Percentiles rank a stretch among this genome's conserved stretches.
Evolutionary conservation across 176 grass and related monocot species (phyloP).

Genomic region (Rhynchospora breviuscula): DNA sequence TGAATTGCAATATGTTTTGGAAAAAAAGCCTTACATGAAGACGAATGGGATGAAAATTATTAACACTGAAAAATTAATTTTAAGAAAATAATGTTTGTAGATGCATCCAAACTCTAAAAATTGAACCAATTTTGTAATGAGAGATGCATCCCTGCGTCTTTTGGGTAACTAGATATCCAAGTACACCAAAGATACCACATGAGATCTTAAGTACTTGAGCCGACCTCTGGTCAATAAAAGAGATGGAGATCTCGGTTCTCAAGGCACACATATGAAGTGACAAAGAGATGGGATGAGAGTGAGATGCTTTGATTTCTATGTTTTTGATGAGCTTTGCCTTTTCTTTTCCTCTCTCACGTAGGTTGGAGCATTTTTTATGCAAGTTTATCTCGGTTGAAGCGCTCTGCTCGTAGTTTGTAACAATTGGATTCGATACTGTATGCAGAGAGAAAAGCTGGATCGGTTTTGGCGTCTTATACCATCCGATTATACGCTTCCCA

Average conservation of each 20-base stretch:
- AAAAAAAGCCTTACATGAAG: no score
- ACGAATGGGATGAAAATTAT: no score
- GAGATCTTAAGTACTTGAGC: not conserved
- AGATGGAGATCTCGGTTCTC: slow-evolving; percentile 25
- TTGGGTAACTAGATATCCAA: no score
- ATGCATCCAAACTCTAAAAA: no score
- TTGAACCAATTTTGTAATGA: no score
- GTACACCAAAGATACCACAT: not conserved
- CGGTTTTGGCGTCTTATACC: slow-evolving; percentile 24
- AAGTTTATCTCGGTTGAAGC: slow-evolving; percentile 2
- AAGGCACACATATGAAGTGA: not conserved
- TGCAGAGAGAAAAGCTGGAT: slow-evolving; percentile 19
- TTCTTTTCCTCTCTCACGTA: slow-evolving; percentile 20
- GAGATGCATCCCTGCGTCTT: no score
- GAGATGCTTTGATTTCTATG: not conserved
- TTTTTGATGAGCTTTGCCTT: not conserved
- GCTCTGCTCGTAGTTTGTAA: not conserved
- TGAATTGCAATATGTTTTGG: no score
- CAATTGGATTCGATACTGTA: slow-evolving; percentile 5
- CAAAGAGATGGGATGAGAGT: not conserved
- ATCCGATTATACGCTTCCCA: slow-evolving; percentile 48
- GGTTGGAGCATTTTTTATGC: slow-evolving; percentile 22
- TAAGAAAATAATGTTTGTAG: no score
- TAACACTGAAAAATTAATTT: no score
- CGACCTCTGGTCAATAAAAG: slow-evolving; percentile 34